Evolutionary conservation across 2,329 filamentous ascomycete genomes (phyloP), one percentile per base, ranked within the genome.

Genomic region (Aspergillus thermomutatus): DNA sequence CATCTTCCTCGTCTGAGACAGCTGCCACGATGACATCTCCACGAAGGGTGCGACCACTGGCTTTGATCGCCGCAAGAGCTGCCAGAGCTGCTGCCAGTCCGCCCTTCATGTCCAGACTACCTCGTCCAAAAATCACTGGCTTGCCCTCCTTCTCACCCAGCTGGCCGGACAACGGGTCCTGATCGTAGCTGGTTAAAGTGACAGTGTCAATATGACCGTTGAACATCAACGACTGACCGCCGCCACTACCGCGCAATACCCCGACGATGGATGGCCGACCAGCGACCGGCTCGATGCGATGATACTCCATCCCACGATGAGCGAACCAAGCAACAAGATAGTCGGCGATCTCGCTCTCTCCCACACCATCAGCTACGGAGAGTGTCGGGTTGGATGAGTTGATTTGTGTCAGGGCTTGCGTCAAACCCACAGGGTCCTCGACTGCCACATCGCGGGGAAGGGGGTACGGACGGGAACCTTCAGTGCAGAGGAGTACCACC

Each of bases 401-500:
- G 60, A 84, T 82, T 14, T 70, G 72, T 0, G 79, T 77, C 10
- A 84, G 69, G 0, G 66, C 68, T 55, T 79, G 77, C 0, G 80
- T 79, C 28, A 83, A 62, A 0, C 58, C 52, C 3, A 80, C 71
- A 0, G 75, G 63, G 41, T 81, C 77, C 4, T 80, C 75, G 3
- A 62, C 57, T 1, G 74, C 74, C 0, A 82, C 77, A 28, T 75
- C 69, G 4, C 59, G 56, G 0, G 82, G 82, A 9, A 69, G 56
- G 0, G 63, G 50, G 60, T 89, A 88, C 1, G 80, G 75, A 40
- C 87, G 78, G 8, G 66, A 64, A 0, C 86, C 86, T 68, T 90
- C 87, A 0, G 88, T 91, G 59, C 83, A 87, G 45, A 90, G 80
- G 1, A 91, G 69, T 0, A 91, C 80, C 0, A 91, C 79, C 0